phyloP scores from a whole-genome alignment of 495 filamentous ascomycete genomes.

The Annulohypoxylon maeteangense region DNA sequence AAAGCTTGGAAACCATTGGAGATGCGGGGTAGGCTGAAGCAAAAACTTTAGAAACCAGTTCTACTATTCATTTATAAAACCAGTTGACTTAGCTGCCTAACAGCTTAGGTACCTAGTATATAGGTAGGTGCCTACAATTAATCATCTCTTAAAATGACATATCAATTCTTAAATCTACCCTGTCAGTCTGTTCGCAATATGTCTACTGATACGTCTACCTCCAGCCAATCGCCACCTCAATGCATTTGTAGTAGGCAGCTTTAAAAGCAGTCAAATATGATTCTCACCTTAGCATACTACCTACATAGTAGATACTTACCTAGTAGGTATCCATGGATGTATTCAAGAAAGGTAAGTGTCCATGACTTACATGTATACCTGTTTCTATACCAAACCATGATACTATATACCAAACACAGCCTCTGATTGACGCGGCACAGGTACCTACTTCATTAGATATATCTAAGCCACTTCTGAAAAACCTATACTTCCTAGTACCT shows the following conservation, averaged over 20 bases:
- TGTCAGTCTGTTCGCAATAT: no score
- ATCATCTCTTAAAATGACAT: not conserved
- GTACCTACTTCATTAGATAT: no score
- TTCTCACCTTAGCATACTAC: no score
- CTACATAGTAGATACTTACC: not conserved
- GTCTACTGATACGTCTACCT: not conserved
- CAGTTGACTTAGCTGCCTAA: not conserved
- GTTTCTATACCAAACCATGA: not conserved
- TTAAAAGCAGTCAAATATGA: no score
- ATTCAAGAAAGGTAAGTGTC: no score
- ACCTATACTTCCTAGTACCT: not conserved
- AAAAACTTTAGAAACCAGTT: not conserved
- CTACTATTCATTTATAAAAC: not conserved
- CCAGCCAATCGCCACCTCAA: not conserved
- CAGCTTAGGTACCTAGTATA: not conserved
- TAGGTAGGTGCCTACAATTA: not conserved
- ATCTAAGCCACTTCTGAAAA: not conserved
- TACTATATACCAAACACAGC: not conserved
- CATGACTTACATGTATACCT: not conserved
- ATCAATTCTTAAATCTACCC: not conserved
- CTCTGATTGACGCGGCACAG: not conserved
- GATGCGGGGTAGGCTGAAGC: constrained; percentile 10
- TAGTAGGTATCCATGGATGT: not conserved
- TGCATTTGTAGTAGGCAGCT: not conserved
- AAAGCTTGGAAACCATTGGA: not conserved